Evolutionary conservation across 345 rosid genomes (phyloP), one percentile per base, ranked within the genome.

Genomic region (Tarenaya hassleriana): DNA sequence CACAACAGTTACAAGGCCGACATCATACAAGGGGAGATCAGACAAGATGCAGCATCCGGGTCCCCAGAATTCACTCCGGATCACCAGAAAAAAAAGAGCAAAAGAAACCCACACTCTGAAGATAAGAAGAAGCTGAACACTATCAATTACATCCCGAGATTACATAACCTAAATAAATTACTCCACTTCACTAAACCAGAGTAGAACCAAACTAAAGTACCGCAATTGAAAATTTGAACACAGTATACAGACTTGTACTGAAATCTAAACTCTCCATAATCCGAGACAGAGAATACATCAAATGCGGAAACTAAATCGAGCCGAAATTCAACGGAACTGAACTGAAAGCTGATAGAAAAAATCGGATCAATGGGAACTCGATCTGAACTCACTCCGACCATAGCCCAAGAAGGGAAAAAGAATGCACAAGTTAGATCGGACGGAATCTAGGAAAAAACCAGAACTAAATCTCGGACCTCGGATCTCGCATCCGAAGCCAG

Each of bases 1-100:
- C 2, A n/a, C n/a, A 50, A 16, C 40, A n/a, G 37, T 18, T 33
- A 44, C 16, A 7, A 5, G 9, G n/a, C 14, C 1, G 5, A 17
- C 19, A 58, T 11, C 41, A 51, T 27, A 16, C 11, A 66, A 66
- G 35, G 19, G 43, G 64, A 71, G 76, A 79, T 77, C 77, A 71
- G 69, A 55, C 9, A 19, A 24, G 47, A 56, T 34, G 17, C 60
- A 34, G n/a, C 5, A 2, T 16, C 19, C 16, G 34, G 55, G 41
- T 37, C 32, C 32, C 19, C 3, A 33, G 42, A 56, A 16, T 39
- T 52, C 16, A 63, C 24, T 5, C 45, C 11, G 31, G n/a, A n/a
- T n/a, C n/a, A n/a, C n/a, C n/a, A n/a, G n/a, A n/a, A n/a, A n/a
- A n/a, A n/a, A n/a, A n/a, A n/a, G n/a, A n/a, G n/a, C n/a, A n/a